Evolutionary conservation across 495 filamentous ascomycete genomes (phyloP).

Genomic region (Xanthoparmelia taractica): DNA sequence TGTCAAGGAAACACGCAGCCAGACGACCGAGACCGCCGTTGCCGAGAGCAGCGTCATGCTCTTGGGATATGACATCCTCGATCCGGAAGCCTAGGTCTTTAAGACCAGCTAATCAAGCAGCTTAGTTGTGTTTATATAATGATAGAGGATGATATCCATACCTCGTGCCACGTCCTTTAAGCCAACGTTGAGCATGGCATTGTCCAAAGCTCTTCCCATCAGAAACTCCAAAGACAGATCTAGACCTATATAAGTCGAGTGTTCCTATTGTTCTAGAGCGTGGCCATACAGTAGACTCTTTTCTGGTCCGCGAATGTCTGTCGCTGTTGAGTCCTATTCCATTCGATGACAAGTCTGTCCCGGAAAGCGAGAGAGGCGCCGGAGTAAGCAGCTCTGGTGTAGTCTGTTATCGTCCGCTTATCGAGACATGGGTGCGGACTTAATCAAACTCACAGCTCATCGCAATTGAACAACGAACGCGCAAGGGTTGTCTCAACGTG

Average conservation of each 20-base stretch:
- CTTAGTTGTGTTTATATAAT: background rate
- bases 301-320: constrained; percentile 88
- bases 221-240: constrained; percentile 92
- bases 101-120: constrained; percentile 55
- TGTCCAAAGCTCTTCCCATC: constrained; percentile 93
- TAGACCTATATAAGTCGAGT: constrained; percentile 23
- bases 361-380: constrained; percentile 86
- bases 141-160: constrained; percentile 29
- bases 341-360: constrained; percentile 86
- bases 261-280: background rate
- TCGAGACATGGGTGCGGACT: background rate
- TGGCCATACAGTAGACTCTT: constrained; percentile 69
- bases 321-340: constrained; percentile 95
- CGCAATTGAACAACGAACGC: constrained; percentile 95
- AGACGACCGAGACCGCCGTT: constrained; percentile 93
- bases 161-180: constrained; percentile 77
- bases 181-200: constrained; percentile 94
- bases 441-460: constrained; percentile 53
- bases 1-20: constrained; percentile 94
- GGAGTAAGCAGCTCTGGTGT: constrained; percentile 68
- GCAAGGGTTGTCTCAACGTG: constrained; percentile 96
- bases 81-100: constrained; percentile 88
- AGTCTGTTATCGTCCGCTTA: constrained; percentile 9
- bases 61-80: constrained; percentile 90
- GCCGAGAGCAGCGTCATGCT: constrained; percentile 92